Evolutionary conservation across 805 yeast species (phyloP).

Genomic region (Candida verbasci): DNA sequence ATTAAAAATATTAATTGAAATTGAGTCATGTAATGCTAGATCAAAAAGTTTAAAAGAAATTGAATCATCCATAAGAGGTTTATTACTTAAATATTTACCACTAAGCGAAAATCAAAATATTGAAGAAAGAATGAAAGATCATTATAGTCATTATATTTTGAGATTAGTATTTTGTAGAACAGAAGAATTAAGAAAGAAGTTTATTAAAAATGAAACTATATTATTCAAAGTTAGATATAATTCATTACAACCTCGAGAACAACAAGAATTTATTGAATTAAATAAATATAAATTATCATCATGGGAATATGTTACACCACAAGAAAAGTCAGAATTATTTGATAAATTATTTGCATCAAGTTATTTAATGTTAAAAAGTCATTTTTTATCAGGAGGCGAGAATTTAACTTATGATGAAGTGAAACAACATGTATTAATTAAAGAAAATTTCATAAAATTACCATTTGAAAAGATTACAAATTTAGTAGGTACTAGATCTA

Average conservation of each 20-base stretch:
- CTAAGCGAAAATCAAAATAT: conserved; percentile 27
- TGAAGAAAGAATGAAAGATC: conserved; percentile 78
- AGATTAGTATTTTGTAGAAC: conserved; percentile 86
- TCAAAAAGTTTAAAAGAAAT: conserved; percentile 62
- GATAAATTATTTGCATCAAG: conserved; percentile 54
- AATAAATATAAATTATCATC: conserved; percentile 56
- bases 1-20: conserved; percentile 73
- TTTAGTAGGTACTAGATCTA: conserved; percentile 67
- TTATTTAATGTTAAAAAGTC: conserved; percentile 35
- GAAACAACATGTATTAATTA: conserved; percentile 42
- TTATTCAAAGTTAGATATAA: conserved; percentile 73
- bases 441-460: conserved; percentile 72
- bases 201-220: conserved; percentile 68
- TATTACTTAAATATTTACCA: conserved; percentile 63
- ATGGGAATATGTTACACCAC: conserved; percentile 62
- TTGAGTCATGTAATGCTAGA: conserved; percentile 70
- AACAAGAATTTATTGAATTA: conserved; percentile 60
- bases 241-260: conserved; percentile 60
- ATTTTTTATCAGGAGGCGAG: conserved; percentile 29
- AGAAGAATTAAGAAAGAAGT: conserved; percentile 77
- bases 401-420: conserved; percentile 47
- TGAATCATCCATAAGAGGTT: conserved; percentile 60
- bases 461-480: conserved; percentile 85
- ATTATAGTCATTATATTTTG: conserved; percentile 84
- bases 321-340: conserved; percentile 52